Conservation (phyloP, 2,329 filamentous ascomycete species). For the Fusarium globosum region DNA sequence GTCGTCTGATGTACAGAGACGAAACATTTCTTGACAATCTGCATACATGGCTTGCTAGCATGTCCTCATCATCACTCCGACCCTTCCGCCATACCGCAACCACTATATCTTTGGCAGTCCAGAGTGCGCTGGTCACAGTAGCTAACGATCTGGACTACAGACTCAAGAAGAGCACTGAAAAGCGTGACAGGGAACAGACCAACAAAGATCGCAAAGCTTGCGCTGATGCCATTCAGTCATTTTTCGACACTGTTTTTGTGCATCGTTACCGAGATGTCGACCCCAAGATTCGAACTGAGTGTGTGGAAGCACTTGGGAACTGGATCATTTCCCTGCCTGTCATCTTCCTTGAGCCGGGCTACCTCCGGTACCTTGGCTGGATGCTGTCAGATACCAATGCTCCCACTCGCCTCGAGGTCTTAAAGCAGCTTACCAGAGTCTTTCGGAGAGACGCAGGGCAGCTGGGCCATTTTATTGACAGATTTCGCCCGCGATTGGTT, state of each 20-base stretch:
- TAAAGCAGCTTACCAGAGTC: conserved; percentile 83
- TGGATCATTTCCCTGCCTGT: conserved; percentile 91
- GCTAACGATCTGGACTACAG: conserved; percentile 77
- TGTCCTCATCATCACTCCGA: conserved; percentile 88
- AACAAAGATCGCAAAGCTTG: conserved; percentile 76
- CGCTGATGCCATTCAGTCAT: conserved; percentile 80
- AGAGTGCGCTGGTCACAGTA: conserved; percentile 79
- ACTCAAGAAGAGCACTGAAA: conserved; percentile 81
- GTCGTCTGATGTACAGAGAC: conserved; percentile 83
- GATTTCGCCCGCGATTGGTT: conserved; percentile 86
- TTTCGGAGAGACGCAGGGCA: conserved; percentile 86
- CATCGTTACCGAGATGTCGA: conserved; percentile 97
- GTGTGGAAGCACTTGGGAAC: conserved; percentile 83
- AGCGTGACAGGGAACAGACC: conserved; percentile 77
- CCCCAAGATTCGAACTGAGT: conserved; percentile 87
- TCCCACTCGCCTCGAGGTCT: conserved; percentile 82
- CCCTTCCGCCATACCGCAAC: conserved; percentile 96
- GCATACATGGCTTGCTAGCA: conserved; percentile 86
- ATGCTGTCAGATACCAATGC: conserved; percentile 85
- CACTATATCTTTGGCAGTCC: conserved; percentile 82
- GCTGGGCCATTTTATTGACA: conserved; percentile 91
- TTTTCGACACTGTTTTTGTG: conserved; percentile 92
- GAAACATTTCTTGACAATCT: conserved; percentile 86
- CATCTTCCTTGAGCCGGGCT: conserved; percentile 89
- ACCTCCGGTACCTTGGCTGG: conserved; percentile 95